Evolutionary conservation across 331 rosid species (phyloP).

Genomic region (Dryas integrifolia): DNA sequence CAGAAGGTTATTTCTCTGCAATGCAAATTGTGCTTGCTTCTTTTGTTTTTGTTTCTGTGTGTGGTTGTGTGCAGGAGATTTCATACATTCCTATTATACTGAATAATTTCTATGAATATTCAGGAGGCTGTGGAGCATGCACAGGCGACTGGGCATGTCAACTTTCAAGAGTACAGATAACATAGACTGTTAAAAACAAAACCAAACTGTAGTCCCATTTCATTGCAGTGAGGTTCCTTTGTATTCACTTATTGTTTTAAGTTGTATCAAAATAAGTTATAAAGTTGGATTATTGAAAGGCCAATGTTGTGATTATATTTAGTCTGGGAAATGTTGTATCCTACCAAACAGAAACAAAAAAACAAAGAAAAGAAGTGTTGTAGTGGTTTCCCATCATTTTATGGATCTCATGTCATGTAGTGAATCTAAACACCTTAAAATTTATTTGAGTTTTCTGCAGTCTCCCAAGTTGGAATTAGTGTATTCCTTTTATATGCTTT

Average conservation of each 20-base stretch:
- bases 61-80: slow-evolving; percentile 1
- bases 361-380: not conserved
- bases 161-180: slow-evolving; percentile 89
- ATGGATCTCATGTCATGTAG: not conserved
- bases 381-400: slow-evolving; percentile 4
- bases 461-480: not conserved
- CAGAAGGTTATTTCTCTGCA: slow-evolving; percentile 57
- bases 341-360: not conserved
- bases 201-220: slow-evolving; percentile 14
- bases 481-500: too few relatives aligned
- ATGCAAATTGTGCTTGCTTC: slow-evolving; percentile 3
- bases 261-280: not conserved
- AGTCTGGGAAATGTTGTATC: slow-evolving; percentile 1
- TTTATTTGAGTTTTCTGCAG: not conserved
- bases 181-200: slow-evolving; percentile 16
- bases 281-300: not conserved
- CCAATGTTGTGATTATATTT: not conserved
- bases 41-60: slow-evolving; percentile 1
- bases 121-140: slow-evolving; percentile 97
- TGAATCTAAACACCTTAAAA: not conserved
- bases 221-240: slow-evolving; percentile 8
- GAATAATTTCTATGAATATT: slow-evolving; percentile 21
- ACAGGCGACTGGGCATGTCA: slow-evolving; percentile 80
- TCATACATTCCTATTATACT: not conserved
- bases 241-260: slow-evolving; percentile 2